Conservation (phyloP, 2,329 filamentous ascomycete species). For the Diaporthe vaccinii region DNA sequence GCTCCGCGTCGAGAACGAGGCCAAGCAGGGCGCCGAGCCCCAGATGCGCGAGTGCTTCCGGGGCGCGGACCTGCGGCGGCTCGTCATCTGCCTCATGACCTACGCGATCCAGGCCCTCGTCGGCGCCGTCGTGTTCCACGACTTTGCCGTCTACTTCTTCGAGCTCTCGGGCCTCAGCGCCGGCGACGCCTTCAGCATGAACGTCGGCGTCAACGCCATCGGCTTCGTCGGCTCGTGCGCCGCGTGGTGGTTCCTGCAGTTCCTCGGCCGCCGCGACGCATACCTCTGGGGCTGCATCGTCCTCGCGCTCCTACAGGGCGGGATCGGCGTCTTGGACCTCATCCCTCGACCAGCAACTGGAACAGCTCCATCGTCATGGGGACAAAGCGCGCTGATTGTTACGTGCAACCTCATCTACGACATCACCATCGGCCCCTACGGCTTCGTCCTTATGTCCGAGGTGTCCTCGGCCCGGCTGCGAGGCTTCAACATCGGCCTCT, state of each 20-base stretch:
- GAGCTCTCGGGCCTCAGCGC: conserved; percentile 45
- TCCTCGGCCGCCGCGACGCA: conserved; percentile 54
- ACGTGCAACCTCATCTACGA: conserved; percentile 45
- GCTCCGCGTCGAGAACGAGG: conserved; percentile 44
- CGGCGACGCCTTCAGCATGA: conserved; percentile 55
- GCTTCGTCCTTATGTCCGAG: conserved; percentile 42
- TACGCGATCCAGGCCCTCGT: conserved; percentile 50
- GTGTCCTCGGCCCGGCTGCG: conserved; percentile 42
- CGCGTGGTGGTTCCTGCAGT: conserved; percentile 55
- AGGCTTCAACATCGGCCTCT: conserved; percentile 43
- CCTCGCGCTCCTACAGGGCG: conserved; percentile 51
- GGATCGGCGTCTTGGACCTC: conserved; percentile 55
- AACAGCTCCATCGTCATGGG: conserved; percentile 48
- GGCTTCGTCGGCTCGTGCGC: conserved; percentile 57
- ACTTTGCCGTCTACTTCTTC: conserved; percentile 49
- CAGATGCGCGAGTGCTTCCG: conserved; percentile 46
- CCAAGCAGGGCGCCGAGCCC: conserved; percentile 38
- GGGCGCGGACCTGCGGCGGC: conserved; percentile 45
- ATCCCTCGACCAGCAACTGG: conserved; percentile 49
- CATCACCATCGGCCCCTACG: conserved; percentile 42
- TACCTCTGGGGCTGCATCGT: conserved; percentile 54
- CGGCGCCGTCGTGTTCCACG: conserved; percentile 47
- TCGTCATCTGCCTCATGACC: conserved; percentile 44
- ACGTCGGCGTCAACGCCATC: conserved; percentile 56
- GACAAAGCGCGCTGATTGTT: conserved; percentile 54